Evolutionary conservation across 129 eudicot species (phyloP), one percentile per base, ranked within the genome.

Genomic region (Artemisia annua): DNA sequence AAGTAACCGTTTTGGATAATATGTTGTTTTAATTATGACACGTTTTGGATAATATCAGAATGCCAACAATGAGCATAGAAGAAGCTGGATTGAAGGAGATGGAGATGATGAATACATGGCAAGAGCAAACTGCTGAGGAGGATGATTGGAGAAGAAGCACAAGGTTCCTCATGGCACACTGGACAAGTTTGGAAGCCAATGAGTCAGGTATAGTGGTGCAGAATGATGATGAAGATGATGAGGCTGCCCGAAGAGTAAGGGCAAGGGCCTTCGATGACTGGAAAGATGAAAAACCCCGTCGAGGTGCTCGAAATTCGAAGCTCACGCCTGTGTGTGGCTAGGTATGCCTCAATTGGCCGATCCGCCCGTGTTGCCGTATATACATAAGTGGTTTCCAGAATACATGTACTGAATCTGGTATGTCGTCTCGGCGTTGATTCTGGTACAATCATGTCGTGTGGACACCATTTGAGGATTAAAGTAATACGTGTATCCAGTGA

Each of bases 231-330:
- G 94, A 90, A 3, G 91, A 87, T 9, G 95, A 93, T 50, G 96
- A 89, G 71, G 95, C 83, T 58, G 96, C 92, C 10, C 88, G n/a
- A 85, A 60, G 98, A 87, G n/a, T 0, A 90, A 76, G n/a, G 78
- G 97, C 98, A 30, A 86, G 98, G 69, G 96, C 96, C 18, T 84
- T 85, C 79, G 97, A 94, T 51, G 98, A 94, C 72, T 94, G 98
- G 98, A 94, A 94, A 78, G 98, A 94, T 63, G 97, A 94, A n/a
- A 94, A 94, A 63, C 98, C 97, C n/a, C n/a, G n/a, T 63, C 97
- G 97, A 11, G 98, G 98, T 51, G 97, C 97, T 2, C 97, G 97
- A 30, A 89, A 94, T 64, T 82, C 78, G 73, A 94, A 94, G 89
- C 97, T 94, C 73, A 90, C 98, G 8, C 97, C 98, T 15, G n/a